Percentiles rank a stretch among this genome's conserved stretches.
phyloP scores from a whole-genome alignment of 371 early-diverging fungal species.

The Mycotypha africana region DNA sequence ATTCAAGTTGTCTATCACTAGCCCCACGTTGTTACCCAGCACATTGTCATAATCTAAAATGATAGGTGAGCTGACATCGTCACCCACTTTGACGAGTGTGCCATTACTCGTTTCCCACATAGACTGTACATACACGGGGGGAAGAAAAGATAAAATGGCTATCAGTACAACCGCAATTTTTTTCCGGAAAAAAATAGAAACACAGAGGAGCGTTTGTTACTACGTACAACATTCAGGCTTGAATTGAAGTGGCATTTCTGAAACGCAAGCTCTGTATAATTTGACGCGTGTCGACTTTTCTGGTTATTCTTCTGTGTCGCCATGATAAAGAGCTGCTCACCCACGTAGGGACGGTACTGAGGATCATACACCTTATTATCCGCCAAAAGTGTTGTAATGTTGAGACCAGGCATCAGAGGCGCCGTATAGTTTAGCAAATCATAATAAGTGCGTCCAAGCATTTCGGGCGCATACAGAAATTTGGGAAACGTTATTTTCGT shows the following conservation, averaged over 20 bases:
- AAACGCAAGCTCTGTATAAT: background rate
- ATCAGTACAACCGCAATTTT: no score
- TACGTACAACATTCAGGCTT: conserved; percentile 1
- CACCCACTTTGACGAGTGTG: background rate
- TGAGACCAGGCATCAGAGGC: conserved; percentile 2
- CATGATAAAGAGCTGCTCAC: conserved; percentile 22
- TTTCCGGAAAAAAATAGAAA: no score
- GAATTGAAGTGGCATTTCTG: conserved; percentile 11
- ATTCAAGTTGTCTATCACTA: background rate
- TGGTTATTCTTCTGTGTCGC: background rate
- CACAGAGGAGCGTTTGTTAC: background rate
- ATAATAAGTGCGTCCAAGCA: conserved; percentile 16
- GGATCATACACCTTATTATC: conserved; percentile 2
- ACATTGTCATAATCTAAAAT: conserved; percentile 9
- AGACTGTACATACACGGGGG: conserved; percentile 1
- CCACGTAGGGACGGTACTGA: conserved; percentile 11
- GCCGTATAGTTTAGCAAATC: conserved; percentile 10
- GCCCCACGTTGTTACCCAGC: conserved; percentile 9
- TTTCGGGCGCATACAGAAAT: conserved; percentile 17
- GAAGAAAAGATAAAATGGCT: background rate
- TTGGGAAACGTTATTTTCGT: conserved; percentile 2
- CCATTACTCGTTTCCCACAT: conserved; percentile 6
- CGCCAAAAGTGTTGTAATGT: background rate
- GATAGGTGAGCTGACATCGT: conserved; percentile 6
- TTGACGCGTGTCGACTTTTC: background rate